Conservation (phyloP, 176 grass and related monocot genomes). For the Oryza longistaminata region DNA sequence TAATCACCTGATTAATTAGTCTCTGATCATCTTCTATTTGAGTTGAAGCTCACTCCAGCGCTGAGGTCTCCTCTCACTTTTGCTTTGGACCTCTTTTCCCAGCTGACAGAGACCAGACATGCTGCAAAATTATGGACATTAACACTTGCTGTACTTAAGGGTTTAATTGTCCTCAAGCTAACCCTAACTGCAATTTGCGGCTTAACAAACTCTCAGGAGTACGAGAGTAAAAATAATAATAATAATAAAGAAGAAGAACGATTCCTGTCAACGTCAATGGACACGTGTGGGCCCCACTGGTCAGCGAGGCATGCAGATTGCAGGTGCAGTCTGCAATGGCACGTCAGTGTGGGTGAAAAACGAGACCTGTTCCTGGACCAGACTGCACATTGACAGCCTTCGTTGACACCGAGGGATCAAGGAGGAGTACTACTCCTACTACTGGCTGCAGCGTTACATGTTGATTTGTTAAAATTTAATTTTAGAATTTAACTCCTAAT, state of each 20-base stretch:
- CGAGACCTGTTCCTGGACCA: background rate
- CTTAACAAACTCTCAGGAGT: background rate
- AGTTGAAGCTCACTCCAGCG: background rate
- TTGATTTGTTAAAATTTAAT: no score
- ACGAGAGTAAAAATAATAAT: background rate
- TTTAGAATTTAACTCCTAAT: no score
- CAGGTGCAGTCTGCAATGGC: background rate
- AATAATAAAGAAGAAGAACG: no score
- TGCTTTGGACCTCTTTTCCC: slow-evolving; percentile 1
- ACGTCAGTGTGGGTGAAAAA: slow-evolving; percentile 1
- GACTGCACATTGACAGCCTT: background rate
- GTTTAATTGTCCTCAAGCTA: background rate
- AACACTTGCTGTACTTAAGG: background rate
- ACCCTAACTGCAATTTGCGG: background rate
- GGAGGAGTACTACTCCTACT: background rate
- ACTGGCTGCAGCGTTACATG: no score
- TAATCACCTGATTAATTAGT: background rate
- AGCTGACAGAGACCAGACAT: slow-evolving; percentile 25
- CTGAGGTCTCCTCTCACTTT: background rate
- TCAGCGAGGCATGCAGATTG: background rate
- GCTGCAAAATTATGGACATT: background rate
- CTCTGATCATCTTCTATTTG: background rate
- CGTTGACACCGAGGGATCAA: background rate
- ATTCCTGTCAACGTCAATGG: background rate
- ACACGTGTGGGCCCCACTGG: background rate